Evolutionary conservation across 2,329 filamentous ascomycete species (phyloP).

Genomic region (Alternaria tenuissima): DNA sequence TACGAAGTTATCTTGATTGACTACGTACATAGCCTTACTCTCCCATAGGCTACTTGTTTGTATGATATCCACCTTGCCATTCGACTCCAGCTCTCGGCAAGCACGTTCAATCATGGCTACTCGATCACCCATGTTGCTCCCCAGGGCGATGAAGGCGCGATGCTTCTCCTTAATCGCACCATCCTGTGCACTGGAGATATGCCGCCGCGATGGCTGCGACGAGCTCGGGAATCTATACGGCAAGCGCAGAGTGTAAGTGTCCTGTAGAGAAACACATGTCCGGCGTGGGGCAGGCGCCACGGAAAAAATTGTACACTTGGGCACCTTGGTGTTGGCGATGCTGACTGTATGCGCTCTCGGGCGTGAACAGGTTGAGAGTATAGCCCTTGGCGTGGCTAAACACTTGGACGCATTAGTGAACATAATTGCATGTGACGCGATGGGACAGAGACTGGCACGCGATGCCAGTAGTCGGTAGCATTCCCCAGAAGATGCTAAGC

Average conservation of each 20-base stretch:
- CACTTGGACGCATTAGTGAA: constrained; percentile 10
- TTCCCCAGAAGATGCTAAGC: constrained; percentile 24
- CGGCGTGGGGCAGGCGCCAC: neutral
- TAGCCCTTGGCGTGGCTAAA: constrained; percentile 1
- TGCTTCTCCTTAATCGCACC: neutral
- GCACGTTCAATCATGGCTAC: constrained; percentile 85
- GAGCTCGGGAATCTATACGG: neutral
- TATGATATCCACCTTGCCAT: constrained; percentile 74
- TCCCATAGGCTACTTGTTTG: constrained; percentile 91
- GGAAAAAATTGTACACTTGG: constrained; percentile 4
- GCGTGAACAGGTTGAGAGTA: neutral
- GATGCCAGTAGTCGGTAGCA: constrained; percentile 3
- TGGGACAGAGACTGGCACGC: constrained; percentile 8
- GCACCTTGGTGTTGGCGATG: neutral
- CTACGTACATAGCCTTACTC: constrained; percentile 95
- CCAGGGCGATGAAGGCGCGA: constrained; percentile 82
- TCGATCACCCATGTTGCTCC: constrained; percentile 90
- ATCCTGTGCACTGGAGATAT: neutral
- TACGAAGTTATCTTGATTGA: constrained; percentile 85
- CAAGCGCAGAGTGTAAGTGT: neutral
- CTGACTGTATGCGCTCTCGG: neutral
- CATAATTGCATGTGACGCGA: constrained; percentile 29
- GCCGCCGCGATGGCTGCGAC: neutral
- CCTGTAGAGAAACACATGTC: neutral
- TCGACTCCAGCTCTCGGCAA: constrained; percentile 75